These are phyloP conservation scores for Penicillium sp. DNA, from an alignment of 2,329 filamentous ascomycete genomes.

Conservation along the genomic window DNA sequence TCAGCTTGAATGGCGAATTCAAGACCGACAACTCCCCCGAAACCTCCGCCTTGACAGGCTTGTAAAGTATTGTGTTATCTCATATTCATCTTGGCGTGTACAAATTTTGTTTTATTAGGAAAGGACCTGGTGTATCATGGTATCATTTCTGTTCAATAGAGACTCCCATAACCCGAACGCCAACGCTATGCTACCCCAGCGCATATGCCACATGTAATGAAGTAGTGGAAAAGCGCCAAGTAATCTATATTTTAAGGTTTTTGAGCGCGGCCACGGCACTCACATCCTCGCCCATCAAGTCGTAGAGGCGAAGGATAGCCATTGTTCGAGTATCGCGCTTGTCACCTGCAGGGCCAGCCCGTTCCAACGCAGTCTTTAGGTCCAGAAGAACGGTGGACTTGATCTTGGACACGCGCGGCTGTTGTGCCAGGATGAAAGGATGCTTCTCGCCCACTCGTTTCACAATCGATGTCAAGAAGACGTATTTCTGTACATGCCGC, in stretches of 20 bases:
- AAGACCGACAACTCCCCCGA: slow-evolving; percentile 65
- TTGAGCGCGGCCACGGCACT: slow-evolving; percentile 66
- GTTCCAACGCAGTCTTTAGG: slow-evolving; percentile 66
- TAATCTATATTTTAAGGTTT: slow-evolving; percentile 43
- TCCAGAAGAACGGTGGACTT: slow-evolving; percentile 69
- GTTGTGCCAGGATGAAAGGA: slow-evolving; percentile 67
- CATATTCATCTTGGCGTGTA: slow-evolving; percentile 41
- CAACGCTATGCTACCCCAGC: slow-evolving; percentile 50
- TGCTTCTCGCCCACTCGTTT: slow-evolving; percentile 61
- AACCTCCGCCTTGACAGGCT: slow-evolving; percentile 53
- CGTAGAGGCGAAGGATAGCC: slow-evolving; percentile 65
- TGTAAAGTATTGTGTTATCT: slow-evolving; percentile 56
- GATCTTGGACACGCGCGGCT: slow-evolving; percentile 62
- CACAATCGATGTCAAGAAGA: slow-evolving; percentile 60
- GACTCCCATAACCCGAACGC: slow-evolving; percentile 46
- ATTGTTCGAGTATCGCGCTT: slow-evolving; percentile 53
- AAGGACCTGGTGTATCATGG: slow-evolving; percentile 50
- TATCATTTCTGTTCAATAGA: slow-evolving; percentile 42
- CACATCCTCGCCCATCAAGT: slow-evolving; percentile 64
- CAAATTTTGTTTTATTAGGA: slow-evolving; percentile 52
- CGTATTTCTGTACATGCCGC: slow-evolving; percentile 63
- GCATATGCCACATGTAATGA: slow-evolving; percentile 9
- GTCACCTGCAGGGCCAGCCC: slow-evolving; percentile 53
- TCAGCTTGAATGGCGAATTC: slow-evolving; percentile 84
- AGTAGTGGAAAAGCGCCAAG: slow-evolving; percentile 5